Conservation (phyloP, 2,329 filamentous ascomycete genomes). For the Huntiella savannae region DNA sequence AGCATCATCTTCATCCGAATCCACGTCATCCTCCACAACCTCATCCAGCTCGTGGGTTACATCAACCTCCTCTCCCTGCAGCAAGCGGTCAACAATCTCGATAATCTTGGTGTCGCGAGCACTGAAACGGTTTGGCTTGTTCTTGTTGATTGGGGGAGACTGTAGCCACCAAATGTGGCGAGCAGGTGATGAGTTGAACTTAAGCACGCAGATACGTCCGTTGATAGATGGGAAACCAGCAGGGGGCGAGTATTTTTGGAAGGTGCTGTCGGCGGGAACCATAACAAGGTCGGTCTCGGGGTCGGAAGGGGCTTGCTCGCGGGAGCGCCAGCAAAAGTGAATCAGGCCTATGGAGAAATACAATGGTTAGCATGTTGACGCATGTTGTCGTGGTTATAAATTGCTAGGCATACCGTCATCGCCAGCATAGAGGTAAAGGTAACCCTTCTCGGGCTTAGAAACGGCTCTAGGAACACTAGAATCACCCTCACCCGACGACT, state of each 20-base stretch:
- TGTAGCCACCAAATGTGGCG: conserved; percentile 94
- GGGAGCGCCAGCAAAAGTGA: conserved; percentile 93
- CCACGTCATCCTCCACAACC: conserved; percentile 28
- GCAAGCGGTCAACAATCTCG: conserved; percentile 62
- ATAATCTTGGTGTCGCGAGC: conserved; percentile 72
- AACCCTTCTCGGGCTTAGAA: conserved; percentile 55
- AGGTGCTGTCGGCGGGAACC: conserved; percentile 76
- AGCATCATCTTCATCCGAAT: conserved; percentile 49
- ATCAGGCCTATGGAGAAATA: conserved; percentile 45
- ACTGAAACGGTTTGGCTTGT: conserved; percentile 61
- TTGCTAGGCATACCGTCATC: conserved; percentile 50
- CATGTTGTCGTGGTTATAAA: neutral
- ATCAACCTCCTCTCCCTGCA: conserved; percentile 80
- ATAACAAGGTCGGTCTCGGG: conserved; percentile 82
- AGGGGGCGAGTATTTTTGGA: conserved; percentile 53
- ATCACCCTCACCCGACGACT: too few species aligned
- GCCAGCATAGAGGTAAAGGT: conserved; percentile 66
- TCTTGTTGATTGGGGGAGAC: conserved; percentile 53
- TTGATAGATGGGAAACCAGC: conserved; percentile 48
- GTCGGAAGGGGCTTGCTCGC: conserved; percentile 43
- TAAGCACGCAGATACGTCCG: conserved; percentile 81
- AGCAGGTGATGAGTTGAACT: conserved; percentile 82
- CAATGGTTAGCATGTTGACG: conserved; percentile 5
- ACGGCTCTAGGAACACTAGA: conserved; percentile 36
- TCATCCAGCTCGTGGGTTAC: conserved; percentile 52